These are phyloP conservation scores for Phytophthora colocasiae DNA, from an alignment of 352 stramenopile species.

Conservation along the genomic window DNA sequence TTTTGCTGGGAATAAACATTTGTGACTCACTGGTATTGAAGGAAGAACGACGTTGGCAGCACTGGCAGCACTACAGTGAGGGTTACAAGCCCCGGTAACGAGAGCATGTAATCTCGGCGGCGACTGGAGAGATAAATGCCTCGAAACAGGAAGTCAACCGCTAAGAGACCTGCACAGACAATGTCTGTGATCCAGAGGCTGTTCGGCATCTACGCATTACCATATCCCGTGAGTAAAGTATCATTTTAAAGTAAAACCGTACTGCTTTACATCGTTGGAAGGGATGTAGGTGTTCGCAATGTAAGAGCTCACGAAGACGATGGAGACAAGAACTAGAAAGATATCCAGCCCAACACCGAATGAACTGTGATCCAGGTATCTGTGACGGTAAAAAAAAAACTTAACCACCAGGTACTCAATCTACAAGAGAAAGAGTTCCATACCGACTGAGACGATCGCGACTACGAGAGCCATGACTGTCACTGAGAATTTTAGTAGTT, in stretches of 20 bases:
- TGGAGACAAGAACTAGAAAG: constrained; percentile 42
- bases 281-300: constrained; percentile 81
- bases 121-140: constrained; percentile 77
- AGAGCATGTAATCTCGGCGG: constrained; percentile 71
- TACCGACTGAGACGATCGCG: constrained; percentile 44
- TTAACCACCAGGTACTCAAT: neutral
- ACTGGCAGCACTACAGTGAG: constrained; percentile 76
- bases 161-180: constrained; percentile 65
- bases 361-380: constrained; percentile 39
- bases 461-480: constrained; percentile 28
- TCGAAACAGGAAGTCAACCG: constrained; percentile 74
- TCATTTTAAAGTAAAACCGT: neutral
- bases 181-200: constrained; percentile 74
- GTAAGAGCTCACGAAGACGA: constrained; percentile 71
- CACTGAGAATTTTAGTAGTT: constrained; percentile 30
- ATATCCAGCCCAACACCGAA: constrained; percentile 37
- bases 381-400: constrained; percentile 1
- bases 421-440: neutral
- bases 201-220: constrained; percentile 48
- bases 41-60: constrained; percentile 72
- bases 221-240: too few species aligned
- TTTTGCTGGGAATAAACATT: too few species aligned
- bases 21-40: constrained; percentile 64
- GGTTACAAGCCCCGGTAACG: constrained; percentile 61
- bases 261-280: constrained; percentile 45